Evolutionary conservation across 108 stramenopile genomes (phyloP).

Genomic region (Skeletonema marinoi): DNA sequence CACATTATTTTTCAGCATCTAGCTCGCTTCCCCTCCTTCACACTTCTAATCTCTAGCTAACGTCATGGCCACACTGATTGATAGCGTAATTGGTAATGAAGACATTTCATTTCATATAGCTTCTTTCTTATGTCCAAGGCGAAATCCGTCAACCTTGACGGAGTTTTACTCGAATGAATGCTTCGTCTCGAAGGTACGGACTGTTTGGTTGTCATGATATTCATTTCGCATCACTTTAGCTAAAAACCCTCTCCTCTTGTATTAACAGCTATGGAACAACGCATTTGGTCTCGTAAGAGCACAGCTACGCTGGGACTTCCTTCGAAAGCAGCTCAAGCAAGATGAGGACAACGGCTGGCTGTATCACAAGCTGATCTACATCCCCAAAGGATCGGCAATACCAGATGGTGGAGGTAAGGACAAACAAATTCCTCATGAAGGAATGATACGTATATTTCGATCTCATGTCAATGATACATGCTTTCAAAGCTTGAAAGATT

Average conservation of each 20-base stretch:
- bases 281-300: neutral
- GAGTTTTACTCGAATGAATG: neutral
- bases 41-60: too few species aligned
- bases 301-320: conserved; percentile 5
- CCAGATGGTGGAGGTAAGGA: neutral
- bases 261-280: conserved; percentile 1
- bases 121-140: neutral
- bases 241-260: too few species aligned
- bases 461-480: conserved; percentile 25
- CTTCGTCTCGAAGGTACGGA: neutral
- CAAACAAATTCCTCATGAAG: conserved; percentile 12
- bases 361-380: conserved; percentile 1
- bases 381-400: neutral
- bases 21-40: too few species aligned
- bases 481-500: conserved; percentile 18
- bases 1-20: neutral
- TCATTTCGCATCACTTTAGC: too few species aligned
- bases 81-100: neutral
- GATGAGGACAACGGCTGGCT: conserved; percentile 4
- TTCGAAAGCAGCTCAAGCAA: neutral
- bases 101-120: conserved; percentile 1
- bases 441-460: conserved; percentile 20
- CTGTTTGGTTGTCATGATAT: too few species aligned
- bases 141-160: neutral
- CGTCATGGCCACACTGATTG: neutral